phyloP scores from a whole-genome alignment of 2,329 filamentous ascomycete species.

The Lojkania enalia region DNA sequence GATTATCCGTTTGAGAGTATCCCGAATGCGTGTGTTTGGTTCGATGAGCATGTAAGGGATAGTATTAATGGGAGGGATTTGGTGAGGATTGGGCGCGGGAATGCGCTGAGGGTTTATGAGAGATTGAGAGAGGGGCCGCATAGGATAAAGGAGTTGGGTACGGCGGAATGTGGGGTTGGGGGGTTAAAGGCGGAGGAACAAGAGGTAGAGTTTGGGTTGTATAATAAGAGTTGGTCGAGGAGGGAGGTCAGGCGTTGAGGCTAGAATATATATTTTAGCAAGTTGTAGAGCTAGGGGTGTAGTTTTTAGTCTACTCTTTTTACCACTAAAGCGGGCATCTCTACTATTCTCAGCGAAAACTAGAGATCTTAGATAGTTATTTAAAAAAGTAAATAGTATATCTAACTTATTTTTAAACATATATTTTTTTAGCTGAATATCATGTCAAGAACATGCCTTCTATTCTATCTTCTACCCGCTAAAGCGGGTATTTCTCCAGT shows the following conservation, averaged over 20 bases:
- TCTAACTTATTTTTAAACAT: too few species aligned
- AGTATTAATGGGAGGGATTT: slow-evolving; percentile 24
- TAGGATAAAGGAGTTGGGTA: slow-evolving; percentile 11
- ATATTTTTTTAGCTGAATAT: too few species aligned
- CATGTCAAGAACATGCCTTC: too few species aligned
- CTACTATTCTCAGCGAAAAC: too few species aligned
- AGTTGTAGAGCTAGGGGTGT: too few species aligned
- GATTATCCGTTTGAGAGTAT: slow-evolving; percentile 28
- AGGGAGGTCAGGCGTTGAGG: slow-evolving; percentile 11
- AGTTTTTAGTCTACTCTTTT: too few species aligned
- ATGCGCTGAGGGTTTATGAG: slow-evolving; percentile 24
- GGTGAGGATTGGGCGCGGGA: slow-evolving; percentile 26
- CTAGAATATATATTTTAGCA: too few species aligned
- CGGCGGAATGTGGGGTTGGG: slow-evolving; percentile 18
- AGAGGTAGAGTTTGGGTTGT: slow-evolving; percentile 25
- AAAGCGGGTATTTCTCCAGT: too few species aligned
- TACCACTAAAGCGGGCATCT: too few species aligned
- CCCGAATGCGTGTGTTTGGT: slow-evolving; percentile 22
- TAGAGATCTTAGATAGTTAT: too few species aligned
- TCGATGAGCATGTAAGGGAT: slow-evolving; percentile 17
- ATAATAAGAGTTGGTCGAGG: slow-evolving; percentile 21
- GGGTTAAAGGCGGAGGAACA: slow-evolving; percentile 19
- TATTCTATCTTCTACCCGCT: too few species aligned
- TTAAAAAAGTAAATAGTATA: too few species aligned
- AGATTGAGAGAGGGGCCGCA: slow-evolving; percentile 14